Base-by-base conservation (phyloP, 2,329 filamentous ascomycete species). In the Anisogramma anomala region DNA sequence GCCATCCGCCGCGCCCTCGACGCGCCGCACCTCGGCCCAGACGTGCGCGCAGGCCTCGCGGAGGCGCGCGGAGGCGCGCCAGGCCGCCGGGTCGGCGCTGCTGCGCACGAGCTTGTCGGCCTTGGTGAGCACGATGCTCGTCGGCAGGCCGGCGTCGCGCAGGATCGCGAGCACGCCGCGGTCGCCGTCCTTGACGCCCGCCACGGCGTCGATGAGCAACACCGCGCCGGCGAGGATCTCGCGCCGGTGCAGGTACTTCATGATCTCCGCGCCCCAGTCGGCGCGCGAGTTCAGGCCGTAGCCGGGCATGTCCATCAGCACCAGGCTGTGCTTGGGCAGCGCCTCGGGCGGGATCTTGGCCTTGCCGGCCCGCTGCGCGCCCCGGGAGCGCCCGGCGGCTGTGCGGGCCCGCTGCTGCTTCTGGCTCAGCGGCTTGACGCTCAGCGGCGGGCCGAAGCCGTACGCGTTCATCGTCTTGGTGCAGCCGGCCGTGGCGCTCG, bases 381-480 rank as follows among this genome's bases (percentile, higher is more conserved):
- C 7, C 34, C 36, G n/a, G 17, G 59, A 39, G 27, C 58, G 48
- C 9, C 51, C 49, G n/a, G 19, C 42, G 22, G 37, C 35, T 39
- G 28, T 40, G 20, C 19, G 26, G 28, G 27, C 35, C 27, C 15
- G 30, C 19, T 42, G 40, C 35, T 37, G 40, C 6, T 26, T 41
- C 27, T 22, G 28, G 3, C 33, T 27, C 30, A 39, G 31, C n/a
- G 47, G 27, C 31, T 53, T 49, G 13, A 54, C 49, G 27, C 50
- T 57, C 23, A 55, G 54, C 7, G 54, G 58, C 3, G 66, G 64
- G 0, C 73, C 74, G 34, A 74, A 66, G 11, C 67, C 72, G 49
- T 70, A 77, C 20, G 63, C 69, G 52, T 76, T 77, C 57, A 77
- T 67, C 22, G 67, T 64, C 25, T 59, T 65, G 1, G 74, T 77